Percentiles rank a stretch among this genome's conserved stretches.
Conservation (phyloP, 768 basidiomycete genomes). For the Scleroderma citrinum region DNA sequence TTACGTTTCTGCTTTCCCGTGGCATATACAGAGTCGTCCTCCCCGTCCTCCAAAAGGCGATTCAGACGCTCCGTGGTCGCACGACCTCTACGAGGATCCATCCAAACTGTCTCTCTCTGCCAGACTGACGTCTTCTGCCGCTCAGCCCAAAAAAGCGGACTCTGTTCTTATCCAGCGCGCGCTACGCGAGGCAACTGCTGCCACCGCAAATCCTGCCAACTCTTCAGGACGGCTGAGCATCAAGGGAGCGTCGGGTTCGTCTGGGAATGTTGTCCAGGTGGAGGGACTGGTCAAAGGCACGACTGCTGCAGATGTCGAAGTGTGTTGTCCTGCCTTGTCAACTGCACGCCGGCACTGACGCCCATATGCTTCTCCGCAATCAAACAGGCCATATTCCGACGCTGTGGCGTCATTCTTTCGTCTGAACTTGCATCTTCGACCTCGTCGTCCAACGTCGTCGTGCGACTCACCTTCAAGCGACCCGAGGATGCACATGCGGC, state of each 20-base stretch:
- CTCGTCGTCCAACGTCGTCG: conserved; percentile 38
- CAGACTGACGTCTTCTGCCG: conserved; percentile 42
- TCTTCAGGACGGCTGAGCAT: conserved; percentile 43
- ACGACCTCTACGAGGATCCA: conserved; percentile 61
- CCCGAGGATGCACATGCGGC: conserved; percentile 57
- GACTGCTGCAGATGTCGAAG: conserved; percentile 73
- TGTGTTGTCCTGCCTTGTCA: conserved; percentile 4
- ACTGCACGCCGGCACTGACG: not conserved
- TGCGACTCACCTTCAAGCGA: conserved; percentile 70
- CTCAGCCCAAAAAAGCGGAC: conserved; percentile 45
- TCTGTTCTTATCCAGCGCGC: conserved; percentile 55
- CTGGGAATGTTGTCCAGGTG: conserved; percentile 69
- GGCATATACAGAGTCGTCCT: conserved; percentile 28
- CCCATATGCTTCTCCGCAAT: not conserved
- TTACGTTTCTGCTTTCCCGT: too few relatives aligned
- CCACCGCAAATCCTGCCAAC: conserved; percentile 1
- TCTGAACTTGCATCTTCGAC: conserved; percentile 19
- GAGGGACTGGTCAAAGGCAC: conserved; percentile 70
- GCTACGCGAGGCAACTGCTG: conserved; percentile 51
- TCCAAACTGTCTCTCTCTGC: conserved; percentile 52
- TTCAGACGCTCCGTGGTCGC: conserved; percentile 60
- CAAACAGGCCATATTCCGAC: conserved; percentile 66
- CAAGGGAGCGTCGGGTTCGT: conserved; percentile 53
- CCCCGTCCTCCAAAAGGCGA: conserved; percentile 60
- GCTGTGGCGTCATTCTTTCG: conserved; percentile 61